Evolutionary conservation across 805 yeast species (phyloP), one percentile per base, ranked within the genome.

Genomic region (Metschnikowia proteae): DNA sequence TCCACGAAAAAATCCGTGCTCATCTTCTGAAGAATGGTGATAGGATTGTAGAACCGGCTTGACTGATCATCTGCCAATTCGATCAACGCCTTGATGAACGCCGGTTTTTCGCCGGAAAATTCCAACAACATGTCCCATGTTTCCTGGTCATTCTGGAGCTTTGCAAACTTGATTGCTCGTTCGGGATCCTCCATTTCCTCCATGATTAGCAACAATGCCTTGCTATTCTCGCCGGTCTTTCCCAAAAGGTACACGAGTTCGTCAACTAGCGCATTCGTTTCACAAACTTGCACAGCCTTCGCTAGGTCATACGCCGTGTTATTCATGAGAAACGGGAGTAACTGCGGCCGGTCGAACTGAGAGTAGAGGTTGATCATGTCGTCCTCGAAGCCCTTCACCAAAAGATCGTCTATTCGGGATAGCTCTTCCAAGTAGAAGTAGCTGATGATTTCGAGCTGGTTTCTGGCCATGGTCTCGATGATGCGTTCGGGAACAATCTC

Each of bases 191-290:
- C 76, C 45, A 91, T 67, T 56, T 87, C 78, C 54, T 87, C 85
- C 35, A 90, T 82, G 11, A 94, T 89, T 38, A 94, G 70, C 49
- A 74, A 77, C 57, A 92, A 67, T 0, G 98, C 98, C 52, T 81
- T 78, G 52, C 76, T 77, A 48, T 83, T 81, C 55, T 87, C 86
- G 1, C 99, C 98, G 26, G 87, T 83, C 57, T 82, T 81, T 4
- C 96, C 95, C 52, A 88, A 75, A 29, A 94, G 66, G 59, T 81
- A 90, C 0, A 94, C 96, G 36, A 90, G 71, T 59, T 92, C 98
- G 36, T 84, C 81, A 36, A 74, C 75, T 36, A 78, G 74, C 1
- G 74, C 74, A 23, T 74, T 68, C 8, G 62, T 50, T 51, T 82
- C 82, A 58, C 96, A 88, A 1, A 84, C 63, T 10, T 68, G 64